Evolutionary conservation across 805 yeast genomes (phyloP).

Genomic region (Ogataea nakhonphanomensis): DNA sequence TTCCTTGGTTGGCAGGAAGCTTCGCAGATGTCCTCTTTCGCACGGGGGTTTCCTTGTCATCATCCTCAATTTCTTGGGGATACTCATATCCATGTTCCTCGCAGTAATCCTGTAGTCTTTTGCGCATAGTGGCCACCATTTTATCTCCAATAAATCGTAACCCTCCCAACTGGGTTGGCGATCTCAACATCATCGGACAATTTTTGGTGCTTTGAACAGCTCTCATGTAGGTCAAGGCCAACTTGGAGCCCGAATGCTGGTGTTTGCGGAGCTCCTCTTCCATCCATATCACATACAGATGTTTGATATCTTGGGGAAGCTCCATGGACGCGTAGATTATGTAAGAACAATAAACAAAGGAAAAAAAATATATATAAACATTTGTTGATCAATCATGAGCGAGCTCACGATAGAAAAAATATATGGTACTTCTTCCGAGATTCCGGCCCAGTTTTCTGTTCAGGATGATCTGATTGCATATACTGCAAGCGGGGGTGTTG

Average conservation of each 20-base stretch:
- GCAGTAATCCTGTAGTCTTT: conserved; percentile 53
- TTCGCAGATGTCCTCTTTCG: conserved; percentile 3
- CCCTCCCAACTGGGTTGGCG: conserved; percentile 55
- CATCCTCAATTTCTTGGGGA: conserved; percentile 37
- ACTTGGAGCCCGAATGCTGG: conserved; percentile 47
- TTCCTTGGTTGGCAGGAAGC: conserved; percentile 3
- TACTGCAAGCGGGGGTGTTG: conserved; percentile 59
- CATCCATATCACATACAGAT: conserved; percentile 55
- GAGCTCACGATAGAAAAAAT: conserved; percentile 28
- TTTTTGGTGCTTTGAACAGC: conserved; percentile 53
- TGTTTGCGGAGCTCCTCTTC: conserved; percentile 48
- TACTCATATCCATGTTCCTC: conserved; percentile 42
- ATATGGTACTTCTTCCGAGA: conserved; percentile 47
- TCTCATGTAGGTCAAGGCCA: conserved; percentile 48
- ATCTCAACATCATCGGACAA: conserved; percentile 42
- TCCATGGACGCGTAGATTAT: conserved; percentile 32
- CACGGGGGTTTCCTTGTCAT: conserved; percentile 5
- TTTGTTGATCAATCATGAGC: conserved; percentile 16
- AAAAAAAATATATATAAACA: conserved; percentile 6
- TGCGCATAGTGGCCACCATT: conserved; percentile 49
- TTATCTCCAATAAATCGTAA: conserved; percentile 73
- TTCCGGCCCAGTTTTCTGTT: conserved; percentile 39
- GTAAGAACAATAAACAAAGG: conserved; percentile 1
- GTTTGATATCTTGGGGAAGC: conserved; percentile 46
- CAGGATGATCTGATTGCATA: conserved; percentile 45